These are phyloP conservation scores for Xylaria polymorpha DNA, from an alignment of 2,329 filamentous ascomycete genomes.

Conservation along the genomic window DNA sequence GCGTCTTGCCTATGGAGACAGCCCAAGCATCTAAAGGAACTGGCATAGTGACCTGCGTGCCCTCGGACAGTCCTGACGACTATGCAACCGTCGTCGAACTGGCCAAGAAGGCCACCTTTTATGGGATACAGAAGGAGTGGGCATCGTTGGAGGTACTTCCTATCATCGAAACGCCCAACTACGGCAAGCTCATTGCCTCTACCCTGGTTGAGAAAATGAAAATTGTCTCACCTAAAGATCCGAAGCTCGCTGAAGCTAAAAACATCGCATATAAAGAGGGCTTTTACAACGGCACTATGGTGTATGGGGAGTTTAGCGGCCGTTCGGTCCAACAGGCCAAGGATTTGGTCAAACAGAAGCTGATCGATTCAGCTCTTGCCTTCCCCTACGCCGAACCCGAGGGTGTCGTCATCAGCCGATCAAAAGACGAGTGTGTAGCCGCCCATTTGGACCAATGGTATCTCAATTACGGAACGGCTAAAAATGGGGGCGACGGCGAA, in stretches of 20 bases:
- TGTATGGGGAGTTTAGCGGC: conserved; percentile 88
- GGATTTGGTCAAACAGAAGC: conserved; percentile 80
- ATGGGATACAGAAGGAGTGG: too few species aligned
- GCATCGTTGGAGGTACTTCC: too few species aligned
- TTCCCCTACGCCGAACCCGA: conserved; percentile 96
- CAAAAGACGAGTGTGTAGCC: conserved; percentile 92
- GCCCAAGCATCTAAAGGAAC: too few species aligned
- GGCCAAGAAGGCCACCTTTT: too few species aligned
- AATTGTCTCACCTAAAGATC: conserved; percentile 96
- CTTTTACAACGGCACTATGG: conserved; percentile 93
- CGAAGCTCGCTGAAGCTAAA: conserved; percentile 92
- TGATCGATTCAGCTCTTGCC: conserved; percentile 81
- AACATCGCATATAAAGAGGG: conserved; percentile 97
- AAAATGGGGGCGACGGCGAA: neutral
- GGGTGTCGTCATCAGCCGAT: conserved; percentile 58
- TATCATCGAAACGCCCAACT: conserved; percentile 12
- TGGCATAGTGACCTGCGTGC: too few species aligned
- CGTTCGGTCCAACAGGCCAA: conserved; percentile 88
- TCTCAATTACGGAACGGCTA: conserved; percentile 74
- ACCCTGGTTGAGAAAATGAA: conserved; percentile 59
- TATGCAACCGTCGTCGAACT: too few species aligned
- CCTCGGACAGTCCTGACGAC: too few species aligned
- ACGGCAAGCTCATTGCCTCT: too few species aligned
- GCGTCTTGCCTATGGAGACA: too few species aligned
- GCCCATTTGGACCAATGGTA: conserved; percentile 88